phyloP scores from a whole-genome alignment of 2,329 filamentous ascomycete species.

The Myriosclerotinia scirpicola region DNA sequence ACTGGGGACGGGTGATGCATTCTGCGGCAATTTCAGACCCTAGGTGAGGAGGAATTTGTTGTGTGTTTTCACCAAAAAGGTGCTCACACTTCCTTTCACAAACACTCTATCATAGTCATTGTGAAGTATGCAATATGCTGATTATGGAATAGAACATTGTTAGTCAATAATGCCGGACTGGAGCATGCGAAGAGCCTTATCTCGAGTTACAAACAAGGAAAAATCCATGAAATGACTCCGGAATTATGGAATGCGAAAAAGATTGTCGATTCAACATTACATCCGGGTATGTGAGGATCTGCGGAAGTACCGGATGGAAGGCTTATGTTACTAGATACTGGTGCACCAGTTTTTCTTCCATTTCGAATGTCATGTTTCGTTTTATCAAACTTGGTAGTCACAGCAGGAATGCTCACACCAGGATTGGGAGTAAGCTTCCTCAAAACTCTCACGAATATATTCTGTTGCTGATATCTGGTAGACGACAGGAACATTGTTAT shows the following conservation, averaged over 20 bases:
- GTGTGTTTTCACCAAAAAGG: slow-evolving; percentile 33
- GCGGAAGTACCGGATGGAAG: slow-evolving; percentile 1
- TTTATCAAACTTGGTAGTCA: slow-evolving; percentile 89
- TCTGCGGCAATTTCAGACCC: slow-evolving; percentile 89
- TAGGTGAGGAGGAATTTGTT: slow-evolving; percentile 63
- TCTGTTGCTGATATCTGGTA: slow-evolving; percentile 39
- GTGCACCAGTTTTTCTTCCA: slow-evolving; percentile 85
- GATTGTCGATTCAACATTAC: slow-evolving; percentile 91
- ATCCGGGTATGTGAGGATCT: slow-evolving; percentile 67
- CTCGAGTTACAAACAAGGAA: slow-evolving; percentile 81
- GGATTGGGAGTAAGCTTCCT: slow-evolving; percentile 62
- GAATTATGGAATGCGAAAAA: slow-evolving; percentile 96
- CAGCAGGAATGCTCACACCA: slow-evolving; percentile 94
- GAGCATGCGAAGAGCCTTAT: slow-evolving; percentile 84
- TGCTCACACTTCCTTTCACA: slow-evolving; percentile 28
- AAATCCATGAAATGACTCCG: slow-evolving; percentile 76
- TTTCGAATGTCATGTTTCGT: slow-evolving; percentile 98
- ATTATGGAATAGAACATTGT: slow-evolving; percentile 66
- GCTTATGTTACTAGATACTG: slow-evolving; percentile 66
- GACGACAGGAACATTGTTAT: slow-evolving; percentile 82
- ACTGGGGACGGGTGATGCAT: slow-evolving; percentile 92
- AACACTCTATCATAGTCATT: neutral
- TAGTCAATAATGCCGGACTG: slow-evolving; percentile 75
- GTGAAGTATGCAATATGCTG: slow-evolving; percentile 27
- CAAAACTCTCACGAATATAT: slow-evolving; percentile 5